A percentile compares a stretch with the other conserved stretches of the same genome.
These are phyloP conservation scores for Phyllosticta capitalensis DNA, from an alignment of 2,329 filamentous ascomycete genomes.

Conservation along the genomic window DNA sequence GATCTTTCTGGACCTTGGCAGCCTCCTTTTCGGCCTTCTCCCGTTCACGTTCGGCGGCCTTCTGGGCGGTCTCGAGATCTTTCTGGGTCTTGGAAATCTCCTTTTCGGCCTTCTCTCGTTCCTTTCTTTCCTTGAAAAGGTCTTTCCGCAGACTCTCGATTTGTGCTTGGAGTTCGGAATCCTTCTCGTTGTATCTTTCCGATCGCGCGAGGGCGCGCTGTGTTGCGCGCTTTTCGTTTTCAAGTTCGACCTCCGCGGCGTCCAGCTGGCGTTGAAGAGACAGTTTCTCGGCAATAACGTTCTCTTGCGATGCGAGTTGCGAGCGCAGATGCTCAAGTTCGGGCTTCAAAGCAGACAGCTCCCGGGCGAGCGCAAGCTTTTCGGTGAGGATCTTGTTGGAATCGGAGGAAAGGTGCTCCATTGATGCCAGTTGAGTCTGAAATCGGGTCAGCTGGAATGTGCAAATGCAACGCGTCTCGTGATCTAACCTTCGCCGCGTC, in stretches of 20 bases:
- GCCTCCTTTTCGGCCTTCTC: conserved; percentile 28
- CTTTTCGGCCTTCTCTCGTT: conserved; percentile 32
- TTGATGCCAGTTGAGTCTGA: conserved; percentile 61
- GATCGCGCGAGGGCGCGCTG: conserved; percentile 47
- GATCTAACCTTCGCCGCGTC: conserved; percentile 47
- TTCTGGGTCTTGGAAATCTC: conserved; percentile 26
- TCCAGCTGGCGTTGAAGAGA: conserved; percentile 68
- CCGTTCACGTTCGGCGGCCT: conserved; percentile 25
- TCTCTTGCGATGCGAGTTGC: conserved; percentile 53
- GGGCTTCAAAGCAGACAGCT: conserved; percentile 48
- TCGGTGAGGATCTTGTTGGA: conserved; percentile 60
- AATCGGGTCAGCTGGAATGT: background rate
- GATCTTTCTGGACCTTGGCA: conserved; percentile 14
- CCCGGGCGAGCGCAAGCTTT: conserved; percentile 51
- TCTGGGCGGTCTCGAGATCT: conserved; percentile 24
- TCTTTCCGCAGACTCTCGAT: conserved; percentile 39
- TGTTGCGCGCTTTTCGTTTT: conserved; percentile 65
- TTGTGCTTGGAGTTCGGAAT: conserved; percentile 36
- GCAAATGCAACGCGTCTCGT: background rate
- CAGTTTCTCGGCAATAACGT: conserved; percentile 67
- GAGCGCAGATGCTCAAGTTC: conserved; percentile 54
- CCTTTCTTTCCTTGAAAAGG: conserved; percentile 36
- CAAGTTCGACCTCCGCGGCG: conserved; percentile 69
- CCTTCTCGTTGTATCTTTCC: conserved; percentile 40
- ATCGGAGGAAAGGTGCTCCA: conserved; percentile 58